A percentile compares a stretch with the other conserved stretches of the same genome.
phyloP scores from a whole-genome alignment of 306 rosid genomes.

The Abrus pulchellus region DNA sequence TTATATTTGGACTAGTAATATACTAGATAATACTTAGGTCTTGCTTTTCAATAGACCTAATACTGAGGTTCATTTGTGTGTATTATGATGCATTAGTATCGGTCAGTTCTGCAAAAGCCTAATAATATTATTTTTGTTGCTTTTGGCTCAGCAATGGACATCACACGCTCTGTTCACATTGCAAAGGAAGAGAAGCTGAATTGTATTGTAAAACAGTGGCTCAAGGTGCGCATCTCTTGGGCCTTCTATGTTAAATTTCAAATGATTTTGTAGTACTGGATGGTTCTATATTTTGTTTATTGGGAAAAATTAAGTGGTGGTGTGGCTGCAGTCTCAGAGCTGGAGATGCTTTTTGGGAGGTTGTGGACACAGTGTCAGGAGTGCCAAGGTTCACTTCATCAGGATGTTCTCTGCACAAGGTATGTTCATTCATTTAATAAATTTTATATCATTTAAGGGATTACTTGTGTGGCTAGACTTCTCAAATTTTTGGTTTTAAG shows the following conservation, averaged over 20 bases:
- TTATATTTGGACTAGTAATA: constrained; percentile 16
- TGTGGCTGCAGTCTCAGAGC: constrained; percentile 80
- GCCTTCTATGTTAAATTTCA: constrained; percentile 30
- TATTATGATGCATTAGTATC: constrained; percentile 20
- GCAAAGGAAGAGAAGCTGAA: constrained; percentile 94
- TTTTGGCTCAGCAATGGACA: constrained; percentile 64
- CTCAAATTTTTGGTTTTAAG: constrained; percentile 22
- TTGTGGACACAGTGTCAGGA: constrained; percentile 99
- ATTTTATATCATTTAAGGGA: constrained; percentile 3
- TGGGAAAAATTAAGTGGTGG: constrained; percentile 43
- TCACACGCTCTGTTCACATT: constrained; percentile 79
- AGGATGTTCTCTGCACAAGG: constrained; percentile 99
- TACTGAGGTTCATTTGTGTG: constrained; percentile 15
- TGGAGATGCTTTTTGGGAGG: constrained; percentile 90
- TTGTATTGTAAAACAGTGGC: constrained; percentile 85
- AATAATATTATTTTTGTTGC: constrained; percentile 37
- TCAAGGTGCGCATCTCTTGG: constrained; percentile 64
- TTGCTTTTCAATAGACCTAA: constrained; percentile 20
- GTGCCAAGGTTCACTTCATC: constrained; percentile 99
- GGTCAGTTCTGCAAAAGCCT: constrained; percentile 4
- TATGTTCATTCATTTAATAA: constrained; percentile 47
- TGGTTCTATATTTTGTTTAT: constrained; percentile 9
- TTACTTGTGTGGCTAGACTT: constrained; percentile 26
- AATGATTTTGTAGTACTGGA: constrained; percentile 37
- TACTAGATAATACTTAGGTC: constrained; percentile 13